A percentile compares a stretch with the other conserved stretches of the same genome.
These are phyloP conservation scores for Amaranthus cruentus DNA, from an alignment of 148 eudicot species.

Conservation along the genomic window DNA sequence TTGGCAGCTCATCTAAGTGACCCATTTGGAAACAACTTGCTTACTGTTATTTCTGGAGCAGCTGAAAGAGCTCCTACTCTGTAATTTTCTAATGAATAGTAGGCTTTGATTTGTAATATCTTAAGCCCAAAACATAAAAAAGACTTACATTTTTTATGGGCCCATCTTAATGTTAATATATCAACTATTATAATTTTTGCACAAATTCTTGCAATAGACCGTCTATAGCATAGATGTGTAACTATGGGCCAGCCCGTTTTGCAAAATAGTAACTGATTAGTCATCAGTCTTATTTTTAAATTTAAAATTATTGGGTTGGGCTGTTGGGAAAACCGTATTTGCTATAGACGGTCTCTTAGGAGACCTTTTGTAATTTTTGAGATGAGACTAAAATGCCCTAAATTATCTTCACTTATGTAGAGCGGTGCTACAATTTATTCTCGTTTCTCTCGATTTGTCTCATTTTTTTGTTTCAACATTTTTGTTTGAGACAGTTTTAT, in stretches of 20 bases:
- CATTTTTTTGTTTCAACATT: background rate
- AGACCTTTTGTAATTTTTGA: background rate
- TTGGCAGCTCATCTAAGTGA: constrained; percentile 75
- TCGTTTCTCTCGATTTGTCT: background rate
- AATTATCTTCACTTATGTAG: background rate
- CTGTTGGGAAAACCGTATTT: too few relatives aligned
- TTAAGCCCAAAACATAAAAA: background rate
- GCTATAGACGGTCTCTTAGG: too few relatives aligned
- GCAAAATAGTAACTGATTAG: too few relatives aligned
- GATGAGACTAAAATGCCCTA: background rate
- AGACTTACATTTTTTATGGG: constrained; percentile 9
- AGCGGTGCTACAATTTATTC: background rate
- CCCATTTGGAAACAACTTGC: constrained; percentile 92
- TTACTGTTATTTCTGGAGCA: constrained; percentile 72
- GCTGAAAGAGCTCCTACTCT: constrained; percentile 83
- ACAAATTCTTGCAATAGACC: too few relatives aligned
- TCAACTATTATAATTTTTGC: background rate
- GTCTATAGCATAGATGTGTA: too few relatives aligned
- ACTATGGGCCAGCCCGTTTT: too few relatives aligned
- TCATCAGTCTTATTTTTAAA: too few relatives aligned
- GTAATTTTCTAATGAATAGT: constrained; percentile 26
- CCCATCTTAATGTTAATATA: constrained; percentile 11
- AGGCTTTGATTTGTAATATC: constrained; percentile 18
- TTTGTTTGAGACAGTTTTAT: too few relatives aligned
- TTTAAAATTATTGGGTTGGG: too few relatives aligned